Conservation (phyloP, 2,329 filamentous ascomycete genomes). For the Capronia coronata region DNA sequence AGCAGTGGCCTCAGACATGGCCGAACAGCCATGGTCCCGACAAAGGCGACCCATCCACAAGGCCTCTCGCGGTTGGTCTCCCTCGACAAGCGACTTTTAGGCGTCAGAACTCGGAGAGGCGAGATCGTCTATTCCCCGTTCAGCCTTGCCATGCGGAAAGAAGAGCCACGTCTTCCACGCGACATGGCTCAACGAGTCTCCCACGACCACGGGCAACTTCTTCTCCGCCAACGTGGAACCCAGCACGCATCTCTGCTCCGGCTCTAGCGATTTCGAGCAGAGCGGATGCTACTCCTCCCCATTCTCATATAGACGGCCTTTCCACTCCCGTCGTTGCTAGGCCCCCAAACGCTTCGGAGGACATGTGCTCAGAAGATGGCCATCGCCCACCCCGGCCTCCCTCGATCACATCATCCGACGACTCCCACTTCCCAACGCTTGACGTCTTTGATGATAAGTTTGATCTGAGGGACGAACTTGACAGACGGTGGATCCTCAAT, state of each 20-base stretch:
- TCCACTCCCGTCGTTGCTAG: conserved; percentile 17
- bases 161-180: conserved; percentile 60
- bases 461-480: conserved; percentile 69
- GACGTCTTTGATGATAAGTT: conserved; percentile 31
- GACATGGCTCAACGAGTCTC: conserved; percentile 19
- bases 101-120: conserved; percentile 72
- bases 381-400: conserved; percentile 29
- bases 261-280: conserved; percentile 31
- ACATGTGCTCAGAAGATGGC: conserved; percentile 22
- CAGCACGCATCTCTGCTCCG: conserved; percentile 34
- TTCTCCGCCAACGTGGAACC: conserved; percentile 35
- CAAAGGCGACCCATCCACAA: conserved; percentile 14
- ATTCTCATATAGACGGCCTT: conserved; percentile 4
- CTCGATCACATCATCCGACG: conserved; percentile 44
- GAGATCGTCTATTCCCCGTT: conserved; percentile 64
- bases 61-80: conserved; percentile 64
- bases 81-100: conserved; percentile 73
- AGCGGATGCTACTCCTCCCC: conserved; percentile 4
- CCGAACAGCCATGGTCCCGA: conserved; percentile 7
- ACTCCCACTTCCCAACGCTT: conserved; percentile 32
- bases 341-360: conserved; percentile 20
- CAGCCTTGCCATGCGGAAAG: conserved; percentile 60
- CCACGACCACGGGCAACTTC: conserved; percentile 41
- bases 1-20: conserved; percentile 19
- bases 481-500: conserved; percentile 89